Base-by-base conservation (phyloP, 148 eudicot species). In the Selenicereus undatus region DNA sequence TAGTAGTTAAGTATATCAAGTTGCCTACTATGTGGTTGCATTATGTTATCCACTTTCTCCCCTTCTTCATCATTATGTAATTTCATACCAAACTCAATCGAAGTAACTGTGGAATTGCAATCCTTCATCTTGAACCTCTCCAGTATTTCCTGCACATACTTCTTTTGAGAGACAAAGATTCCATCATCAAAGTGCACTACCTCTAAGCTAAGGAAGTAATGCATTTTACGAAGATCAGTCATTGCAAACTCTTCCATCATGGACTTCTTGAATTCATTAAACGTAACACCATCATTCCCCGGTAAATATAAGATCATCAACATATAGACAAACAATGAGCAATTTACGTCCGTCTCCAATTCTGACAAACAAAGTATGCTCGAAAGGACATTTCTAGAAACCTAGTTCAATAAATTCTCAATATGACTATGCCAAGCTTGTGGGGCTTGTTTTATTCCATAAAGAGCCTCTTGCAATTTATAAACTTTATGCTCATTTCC, bases 121-220 rank as follows among this genome's bases (percentile, higher is more conserved):
- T 45, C 11, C 2, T 45, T 45, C 50, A 45, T 45, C 5, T 45
- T 45, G 50, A 45, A 45, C 11, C 2, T 45, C 1, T 45, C 5
- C 3, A 45, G 11, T 45, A 81, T 81, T 13, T 81, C 79, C 32
- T 64, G 50, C 50, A 39, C n/a, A n/a, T n/a, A n/a, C n/a, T n/a
- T n/a, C 71, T 64, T 78, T 62, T 73, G 78, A 18, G 65, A 77
- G 21, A 82, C 24, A 71, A 77, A 70, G 8, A 82, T 52, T 5
- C 60, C 76, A 70, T 22, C 79, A 54, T 9, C 8, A 11, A 29
- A 45, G 39, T 77, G 79, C 22, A 20, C 52, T 29, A 77, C 71
- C 62, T 60, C 79, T 18, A 60, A 60, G 30, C 71, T 71, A 8
- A 77, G 36, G 62, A 77, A 77, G 12, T 60, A 77, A 36, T 77